These are phyloP conservation scores for Bremia lactucae DNA, from an alignment of 352 stramenopile genomes.

Conservation along the genomic window DNA sequence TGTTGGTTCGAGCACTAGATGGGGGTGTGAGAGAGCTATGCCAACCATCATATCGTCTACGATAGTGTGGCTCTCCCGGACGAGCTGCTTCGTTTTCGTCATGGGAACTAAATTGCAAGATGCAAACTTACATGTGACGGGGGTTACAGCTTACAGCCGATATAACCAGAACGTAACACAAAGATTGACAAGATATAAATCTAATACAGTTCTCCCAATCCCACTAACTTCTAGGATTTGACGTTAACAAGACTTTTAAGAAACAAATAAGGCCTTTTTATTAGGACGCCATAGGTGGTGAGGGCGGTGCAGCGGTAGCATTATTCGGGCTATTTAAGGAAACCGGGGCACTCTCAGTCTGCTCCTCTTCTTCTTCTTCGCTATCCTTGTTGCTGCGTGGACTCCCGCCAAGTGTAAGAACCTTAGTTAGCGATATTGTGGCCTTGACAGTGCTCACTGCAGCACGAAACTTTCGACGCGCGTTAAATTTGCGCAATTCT, in stretches of 20 bases:
- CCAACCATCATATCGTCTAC: slow-evolving; percentile 76
- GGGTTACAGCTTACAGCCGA: slow-evolving; percentile 1
- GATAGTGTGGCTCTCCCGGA: slow-evolving; percentile 33
- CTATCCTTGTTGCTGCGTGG: slow-evolving; percentile 21
- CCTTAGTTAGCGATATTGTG: slow-evolving; percentile 70
- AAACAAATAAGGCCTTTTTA: no score
- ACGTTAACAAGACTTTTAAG: no score
- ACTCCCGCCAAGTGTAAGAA: slow-evolving; percentile 29
- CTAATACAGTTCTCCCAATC: no score
- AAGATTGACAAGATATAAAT: no score
- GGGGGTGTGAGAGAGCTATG: slow-evolving; percentile 47
- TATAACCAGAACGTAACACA: no score
- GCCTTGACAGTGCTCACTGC: slow-evolving; percentile 86
- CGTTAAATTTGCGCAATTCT: slow-evolving; percentile 89
- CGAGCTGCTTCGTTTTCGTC: slow-evolving; percentile 42
- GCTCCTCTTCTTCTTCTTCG: slow-evolving; percentile 16
- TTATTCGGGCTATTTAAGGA: neutral
- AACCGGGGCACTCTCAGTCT: slow-evolving; percentile 4
- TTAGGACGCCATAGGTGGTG: no score
- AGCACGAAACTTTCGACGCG: slow-evolving; percentile 89
- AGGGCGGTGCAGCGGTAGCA: slow-evolving; percentile 7
- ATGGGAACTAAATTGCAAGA: no score
- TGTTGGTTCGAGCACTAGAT: slow-evolving; percentile 48
- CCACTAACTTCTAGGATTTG: no score
- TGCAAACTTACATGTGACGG: slow-evolving; percentile 1